A percentile compares a stretch with the other conserved stretches of the same genome.
These are phyloP conservation scores for Chytriomyces hyalinus DNA, from an alignment of 192 early-diverging fungal species.

Conservation along the genomic window DNA sequence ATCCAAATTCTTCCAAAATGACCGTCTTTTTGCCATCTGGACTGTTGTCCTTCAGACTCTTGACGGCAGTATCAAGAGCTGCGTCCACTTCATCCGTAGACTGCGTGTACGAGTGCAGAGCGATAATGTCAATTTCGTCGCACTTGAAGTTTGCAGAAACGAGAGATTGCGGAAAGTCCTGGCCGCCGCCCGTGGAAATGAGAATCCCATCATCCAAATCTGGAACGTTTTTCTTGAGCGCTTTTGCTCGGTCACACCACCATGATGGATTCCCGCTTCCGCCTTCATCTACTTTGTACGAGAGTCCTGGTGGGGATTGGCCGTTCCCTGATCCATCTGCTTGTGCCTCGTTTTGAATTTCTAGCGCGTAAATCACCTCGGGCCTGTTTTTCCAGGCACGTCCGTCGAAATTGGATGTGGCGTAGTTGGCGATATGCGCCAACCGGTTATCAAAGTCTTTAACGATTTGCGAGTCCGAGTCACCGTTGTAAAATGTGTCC, in stretches of 20 bases:
- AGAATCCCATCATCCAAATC: not conserved
- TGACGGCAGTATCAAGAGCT: not conserved
- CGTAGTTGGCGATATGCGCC: conserved; percentile 34
- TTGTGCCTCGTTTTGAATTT: conserved; percentile 39
- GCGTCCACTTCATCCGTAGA: not conserved
- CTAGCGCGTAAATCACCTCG: conserved; percentile 31
- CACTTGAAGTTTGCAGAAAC: conserved; percentile 29
- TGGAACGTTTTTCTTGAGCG: not conserved
- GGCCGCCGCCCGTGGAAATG: conserved; percentile 33
- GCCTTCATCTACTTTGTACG: not conserved
- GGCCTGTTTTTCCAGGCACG: conserved; percentile 34
- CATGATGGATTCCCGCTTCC: conserved; percentile 26
- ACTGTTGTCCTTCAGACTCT: not conserved
- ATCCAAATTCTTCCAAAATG: not conserved
- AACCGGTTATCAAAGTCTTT: conserved; percentile 18
- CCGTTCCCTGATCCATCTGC: not conserved
- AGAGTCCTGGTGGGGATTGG: not conserved
- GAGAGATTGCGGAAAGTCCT: conserved; percentile 17
- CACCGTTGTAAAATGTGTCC: conserved; percentile 26
- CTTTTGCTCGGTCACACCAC: conserved; percentile 34
- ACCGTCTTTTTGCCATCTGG: not conserved
- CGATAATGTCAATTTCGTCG: conserved; percentile 24
- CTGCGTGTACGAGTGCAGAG: conserved; percentile 30
- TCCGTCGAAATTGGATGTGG: conserved; percentile 12
- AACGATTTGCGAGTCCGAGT: not conserved